Percentiles rank a stretch among this genome's conserved stretches.
phyloP scores from a whole-genome alignment of 495 filamentous ascomycete genomes.

The Lindgomyces ingoldianus region DNA sequence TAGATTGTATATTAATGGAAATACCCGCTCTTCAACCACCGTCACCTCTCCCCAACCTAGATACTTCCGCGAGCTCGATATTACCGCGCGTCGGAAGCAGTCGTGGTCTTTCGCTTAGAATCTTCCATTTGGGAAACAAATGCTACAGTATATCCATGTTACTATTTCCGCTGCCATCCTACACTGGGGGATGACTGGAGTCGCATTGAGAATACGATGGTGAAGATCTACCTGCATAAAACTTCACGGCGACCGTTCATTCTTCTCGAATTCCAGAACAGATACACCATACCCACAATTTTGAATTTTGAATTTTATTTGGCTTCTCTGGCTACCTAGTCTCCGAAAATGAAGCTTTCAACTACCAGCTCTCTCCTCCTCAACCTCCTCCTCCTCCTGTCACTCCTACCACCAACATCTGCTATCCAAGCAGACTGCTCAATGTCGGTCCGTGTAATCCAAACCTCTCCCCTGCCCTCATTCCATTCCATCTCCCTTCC shows the following conservation, averaged over 20 bases:
- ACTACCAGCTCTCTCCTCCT: background rate
- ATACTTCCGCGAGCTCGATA: background rate
- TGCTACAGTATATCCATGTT: background rate
- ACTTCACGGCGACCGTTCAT: too few relatives aligned
- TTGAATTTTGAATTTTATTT: too few relatives aligned
- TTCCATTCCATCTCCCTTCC: too few relatives aligned
- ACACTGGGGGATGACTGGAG: background rate
- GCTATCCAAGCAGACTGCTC: slow-evolving; percentile 18
- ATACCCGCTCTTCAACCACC: background rate
- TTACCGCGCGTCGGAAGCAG: background rate
- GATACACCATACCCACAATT: too few relatives aligned
- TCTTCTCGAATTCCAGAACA: too few relatives aligned
- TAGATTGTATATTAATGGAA: background rate
- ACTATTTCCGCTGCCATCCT: background rate
- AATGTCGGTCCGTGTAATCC: slow-evolving; percentile 6
- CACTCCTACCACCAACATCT: background rate
- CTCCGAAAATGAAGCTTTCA: slow-evolving; percentile 6
- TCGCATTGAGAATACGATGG: background rate
- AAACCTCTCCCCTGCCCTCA: background rate
- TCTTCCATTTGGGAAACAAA: background rate
- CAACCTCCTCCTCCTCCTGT: slow-evolving; percentile 9
- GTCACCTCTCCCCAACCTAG: background rate
- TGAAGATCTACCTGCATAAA: too few relatives aligned
- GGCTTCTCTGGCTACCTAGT: too few relatives aligned
- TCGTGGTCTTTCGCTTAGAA: background rate